These are phyloP conservation scores for Hypoxylon sp. DNA, from an alignment of 2,329 filamentous ascomycete species.

Conservation along the genomic window DNA sequence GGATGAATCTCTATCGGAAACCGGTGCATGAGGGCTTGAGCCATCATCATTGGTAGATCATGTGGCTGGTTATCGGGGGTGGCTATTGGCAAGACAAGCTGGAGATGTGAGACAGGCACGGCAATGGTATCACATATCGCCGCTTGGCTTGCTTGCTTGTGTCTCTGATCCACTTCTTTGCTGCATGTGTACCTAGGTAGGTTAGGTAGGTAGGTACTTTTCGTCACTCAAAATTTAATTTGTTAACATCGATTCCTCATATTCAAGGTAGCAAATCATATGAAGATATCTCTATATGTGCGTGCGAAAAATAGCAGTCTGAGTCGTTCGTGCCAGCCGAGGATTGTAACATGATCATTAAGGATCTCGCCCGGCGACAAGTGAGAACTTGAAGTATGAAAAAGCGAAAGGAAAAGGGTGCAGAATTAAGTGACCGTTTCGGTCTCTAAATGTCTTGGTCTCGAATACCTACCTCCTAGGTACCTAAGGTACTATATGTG, in stretches of 20 bases:
- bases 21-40: not conserved
- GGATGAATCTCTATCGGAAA: conserved; percentile 1
- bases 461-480: no score
- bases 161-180: conserved; percentile 1
- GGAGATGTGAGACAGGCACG: conserved; percentile 29
- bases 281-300: no score
- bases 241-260: not conserved
- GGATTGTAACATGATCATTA: not conserved
- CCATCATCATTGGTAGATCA: conserved; percentile 14
- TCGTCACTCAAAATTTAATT: no score
- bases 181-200: no score
- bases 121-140: conserved; percentile 3
- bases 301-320: not conserved
- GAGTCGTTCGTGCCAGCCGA: not conserved
- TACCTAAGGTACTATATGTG: no score
- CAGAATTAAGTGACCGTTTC: not conserved
- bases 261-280: no score
- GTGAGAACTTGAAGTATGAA: not conserved
- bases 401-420: not conserved
- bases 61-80: conserved; percentile 16
- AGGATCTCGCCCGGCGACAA: not conserved
- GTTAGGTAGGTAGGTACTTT: no score
- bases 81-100: conserved; percentile 30
- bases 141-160: not conserved
- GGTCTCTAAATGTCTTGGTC: no score